phyloP scores from a whole-genome alignment of 495 filamentous ascomycete genomes.

The Neurospora sp. region DNA sequence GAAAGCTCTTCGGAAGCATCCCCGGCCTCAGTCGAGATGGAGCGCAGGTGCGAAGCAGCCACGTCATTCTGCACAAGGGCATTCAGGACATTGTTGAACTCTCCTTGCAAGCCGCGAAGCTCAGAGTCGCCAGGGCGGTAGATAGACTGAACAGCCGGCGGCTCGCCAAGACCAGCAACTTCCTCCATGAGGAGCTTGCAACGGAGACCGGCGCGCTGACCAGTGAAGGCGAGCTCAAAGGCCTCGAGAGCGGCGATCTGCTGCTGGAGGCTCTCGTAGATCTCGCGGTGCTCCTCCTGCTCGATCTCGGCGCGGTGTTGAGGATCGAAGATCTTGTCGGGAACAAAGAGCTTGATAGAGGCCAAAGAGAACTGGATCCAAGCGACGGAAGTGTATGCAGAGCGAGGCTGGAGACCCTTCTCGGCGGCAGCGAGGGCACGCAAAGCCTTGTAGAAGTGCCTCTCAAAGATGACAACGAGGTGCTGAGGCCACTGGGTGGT shows the following conservation, averaged over 20 bases:
- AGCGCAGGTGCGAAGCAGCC: constrained; percentile 26
- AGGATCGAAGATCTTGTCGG: constrained; percentile 78
- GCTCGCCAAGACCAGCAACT: constrained; percentile 50
- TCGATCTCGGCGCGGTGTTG: constrained; percentile 67
- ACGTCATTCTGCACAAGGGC: constrained; percentile 50
- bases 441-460: constrained; percentile 32
- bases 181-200: constrained; percentile 49
- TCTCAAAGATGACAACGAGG: constrained; percentile 18
- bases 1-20: constrained; percentile 35
- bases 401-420: constrained; percentile 13
- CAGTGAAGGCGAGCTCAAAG: constrained; percentile 60
- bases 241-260: constrained; percentile 50
- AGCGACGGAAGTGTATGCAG: constrained; percentile 37
- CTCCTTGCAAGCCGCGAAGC: constrained; percentile 63
- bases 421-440: constrained; percentile 23
- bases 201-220: constrained; percentile 53
- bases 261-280: constrained; percentile 40
- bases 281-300: constrained; percentile 50
- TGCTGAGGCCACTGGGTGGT: constrained; percentile 10
- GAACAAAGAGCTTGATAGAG: constrained; percentile 69
- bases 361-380: constrained; percentile 58
- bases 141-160: constrained; percentile 44
- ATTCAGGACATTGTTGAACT: constrained; percentile 68
- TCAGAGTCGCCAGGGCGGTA: constrained; percentile 60
- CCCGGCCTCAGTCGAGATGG: constrained; percentile 13